Conservation (phyloP, 2,329 filamentous ascomycete genomes). For the Microsporum canis region DNA sequence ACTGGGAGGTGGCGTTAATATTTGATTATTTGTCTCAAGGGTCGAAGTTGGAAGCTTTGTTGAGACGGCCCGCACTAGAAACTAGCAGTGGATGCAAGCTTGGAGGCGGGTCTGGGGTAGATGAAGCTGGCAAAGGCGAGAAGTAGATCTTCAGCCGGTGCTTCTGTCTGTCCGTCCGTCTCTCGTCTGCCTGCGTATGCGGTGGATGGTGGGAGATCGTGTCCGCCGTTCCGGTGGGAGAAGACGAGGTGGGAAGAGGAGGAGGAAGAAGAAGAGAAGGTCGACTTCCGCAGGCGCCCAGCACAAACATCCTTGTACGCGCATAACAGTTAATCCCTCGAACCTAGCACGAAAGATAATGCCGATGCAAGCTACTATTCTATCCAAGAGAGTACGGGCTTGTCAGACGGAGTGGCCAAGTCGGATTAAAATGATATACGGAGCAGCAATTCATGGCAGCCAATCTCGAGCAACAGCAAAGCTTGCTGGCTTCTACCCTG, state of each 20-base stretch:
- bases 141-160: neutral
- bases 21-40: neutral
- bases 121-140: neutral
- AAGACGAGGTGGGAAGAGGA: neutral
- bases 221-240: neutral
- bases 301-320: neutral
- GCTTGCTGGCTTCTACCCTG: neutral
- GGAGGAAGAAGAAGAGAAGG: neutral
- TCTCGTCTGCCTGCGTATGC: neutral
- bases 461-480: neutral
- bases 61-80: neutral
- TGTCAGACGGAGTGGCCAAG: neutral
- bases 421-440: neutral
- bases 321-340: neutral
- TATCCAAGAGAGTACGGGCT: neutral
- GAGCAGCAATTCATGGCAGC: neutral
- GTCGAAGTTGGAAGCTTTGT: conserved; percentile 3
- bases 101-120: neutral
- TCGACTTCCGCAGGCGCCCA: neutral
- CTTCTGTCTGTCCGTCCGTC: neutral
- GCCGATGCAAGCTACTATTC: neutral
- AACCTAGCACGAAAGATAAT: neutral
- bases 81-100: neutral
- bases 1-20: neutral
- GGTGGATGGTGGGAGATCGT: neutral